Base-by-base conservation (phyloP, 192 early-diverging fungal species). In the Coemansia sp. region DNA sequence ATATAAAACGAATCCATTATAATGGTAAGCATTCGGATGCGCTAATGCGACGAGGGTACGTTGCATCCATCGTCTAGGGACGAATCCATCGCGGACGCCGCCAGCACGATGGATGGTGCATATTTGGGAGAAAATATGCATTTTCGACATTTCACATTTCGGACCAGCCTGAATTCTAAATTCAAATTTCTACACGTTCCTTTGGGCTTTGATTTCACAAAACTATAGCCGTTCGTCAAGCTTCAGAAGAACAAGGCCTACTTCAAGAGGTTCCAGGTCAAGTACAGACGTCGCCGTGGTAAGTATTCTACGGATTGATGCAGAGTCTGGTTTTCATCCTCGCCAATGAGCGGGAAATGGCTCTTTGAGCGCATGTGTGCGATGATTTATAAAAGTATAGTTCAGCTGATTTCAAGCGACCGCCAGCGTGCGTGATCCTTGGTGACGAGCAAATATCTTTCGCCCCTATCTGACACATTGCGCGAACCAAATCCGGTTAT, bases 251-350 rank as follows among this genome's bases (percentile, higher is more conserved):
- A 92, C 85, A 93, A 94, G 86, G 93, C 96, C 69, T 99, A 96
- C 90, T 99, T 90, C 87, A 95, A 95, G 88, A 91, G 94, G 65
- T 97, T 82, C 89, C 94, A 99, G 85, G 91, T 93, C 85, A 99
- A 97, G 90, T 99, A 95, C 89, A 84, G 96, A 57, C 87, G 96
- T 83, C 81, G 96, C 66, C 81, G 96, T 78, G 95, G 95, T 97
- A 81, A 68, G 81, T 81, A 42, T 36, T 45, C 24, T 15, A 9
- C 14, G 3, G 13, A 1, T 45, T 43, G 42, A 22, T 14, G 26
- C 20, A 17, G 35, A 17, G 36, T 23, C 6, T 11, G 30, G 30
- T 32, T 32, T 37, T 11, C 26, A 47, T 34, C n/a, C 20, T 23
- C 25, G 11, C n/a, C n/a, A n/a, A n/a, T n/a, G 14, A 23, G 20